Conservation (phyloP, 2,329 filamentous ascomycete genomes). For the Microdochium trichocladiopsis region DNA sequence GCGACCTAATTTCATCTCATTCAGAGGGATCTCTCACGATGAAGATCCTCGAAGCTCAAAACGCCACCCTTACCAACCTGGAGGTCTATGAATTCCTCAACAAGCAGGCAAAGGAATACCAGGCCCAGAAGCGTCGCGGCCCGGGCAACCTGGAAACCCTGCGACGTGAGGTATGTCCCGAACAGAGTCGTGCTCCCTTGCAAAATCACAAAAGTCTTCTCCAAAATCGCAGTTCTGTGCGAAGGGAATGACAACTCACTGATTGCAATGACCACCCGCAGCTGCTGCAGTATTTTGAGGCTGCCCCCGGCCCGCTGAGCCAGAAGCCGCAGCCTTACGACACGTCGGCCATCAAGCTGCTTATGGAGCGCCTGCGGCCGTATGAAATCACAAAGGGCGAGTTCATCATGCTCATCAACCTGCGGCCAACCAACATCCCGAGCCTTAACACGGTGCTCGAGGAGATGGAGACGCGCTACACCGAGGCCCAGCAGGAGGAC, state of each 20-base stretch:
- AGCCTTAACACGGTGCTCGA: constrained; percentile 58
- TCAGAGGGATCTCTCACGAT: constrained; percentile 33
- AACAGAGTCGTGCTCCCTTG: too few relatives aligned
- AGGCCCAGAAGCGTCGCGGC: constrained; percentile 40
- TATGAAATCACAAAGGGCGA: constrained; percentile 62
- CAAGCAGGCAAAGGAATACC: constrained; percentile 46
- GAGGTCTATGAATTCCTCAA: constrained; percentile 63
- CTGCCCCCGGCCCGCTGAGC: constrained; percentile 47
- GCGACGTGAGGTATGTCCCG: constrained; percentile 53
- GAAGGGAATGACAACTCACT: constrained; percentile 1
- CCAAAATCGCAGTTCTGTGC: not conserved
- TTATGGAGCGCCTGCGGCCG: constrained; percentile 47
- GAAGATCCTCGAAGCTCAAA: constrained; percentile 68
- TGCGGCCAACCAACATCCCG: constrained; percentile 49
- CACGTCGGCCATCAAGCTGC: constrained; percentile 39
- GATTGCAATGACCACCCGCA: constrained; percentile 19
- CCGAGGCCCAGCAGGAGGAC: constrained; percentile 48
- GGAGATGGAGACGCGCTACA: constrained; percentile 55
- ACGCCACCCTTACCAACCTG: constrained; percentile 63
- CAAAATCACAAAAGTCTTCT: constrained; percentile 1
- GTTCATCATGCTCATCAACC: constrained; percentile 60
- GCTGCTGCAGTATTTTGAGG: constrained; percentile 55
- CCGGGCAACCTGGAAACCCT: constrained; percentile 54
- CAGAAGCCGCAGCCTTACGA: constrained; percentile 47
- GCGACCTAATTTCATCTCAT: not conserved